A percentile compares a stretch with the other conserved stretches of the same genome.
Conservation (phyloP, 1,139 yeast species). For the Pichia sp. region DNA sequence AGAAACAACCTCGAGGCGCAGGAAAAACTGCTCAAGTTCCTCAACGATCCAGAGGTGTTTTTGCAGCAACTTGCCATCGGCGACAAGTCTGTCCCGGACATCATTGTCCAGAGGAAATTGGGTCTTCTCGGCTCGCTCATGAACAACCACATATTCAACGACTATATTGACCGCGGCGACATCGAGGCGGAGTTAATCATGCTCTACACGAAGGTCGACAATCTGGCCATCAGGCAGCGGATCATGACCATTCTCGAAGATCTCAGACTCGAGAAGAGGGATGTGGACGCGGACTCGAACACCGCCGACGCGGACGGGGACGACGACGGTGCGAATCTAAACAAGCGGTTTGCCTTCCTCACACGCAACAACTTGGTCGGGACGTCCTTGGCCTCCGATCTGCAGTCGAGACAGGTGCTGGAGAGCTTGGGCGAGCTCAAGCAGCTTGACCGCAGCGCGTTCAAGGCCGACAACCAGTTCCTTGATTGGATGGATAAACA, state of each 20-base stretch:
- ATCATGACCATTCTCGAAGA: constrained; percentile 43
- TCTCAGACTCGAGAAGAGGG: constrained; percentile 20
- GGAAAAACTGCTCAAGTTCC: constrained; percentile 21
- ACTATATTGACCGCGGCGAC: constrained; percentile 12
- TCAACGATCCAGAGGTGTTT: constrained; percentile 20
- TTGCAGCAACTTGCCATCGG: constrained; percentile 14
- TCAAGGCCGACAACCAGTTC: constrained; percentile 36
- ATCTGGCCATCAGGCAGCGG: constrained; percentile 34
- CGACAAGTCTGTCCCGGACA: constrained; percentile 1
- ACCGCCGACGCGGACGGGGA: constrained; percentile 20
- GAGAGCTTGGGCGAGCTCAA: constrained; percentile 19
- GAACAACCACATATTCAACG: constrained; percentile 19
- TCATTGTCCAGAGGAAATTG: constrained; percentile 25
- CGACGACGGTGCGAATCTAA: neutral
- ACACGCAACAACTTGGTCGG: constrained; percentile 6
- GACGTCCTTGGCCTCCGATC: neutral
- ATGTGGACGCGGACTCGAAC: neutral
- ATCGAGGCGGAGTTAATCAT: constrained; percentile 19
- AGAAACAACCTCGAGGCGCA: constrained; percentile 73
- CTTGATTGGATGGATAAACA: constrained; percentile 62
- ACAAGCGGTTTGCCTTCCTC: constrained; percentile 10
- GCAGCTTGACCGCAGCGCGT: constrained; percentile 8
- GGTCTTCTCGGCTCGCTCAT: constrained; percentile 27
- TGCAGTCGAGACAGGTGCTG: constrained; percentile 13
- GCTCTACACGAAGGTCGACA: constrained; percentile 16